Evolutionary conservation across 106 monocot species (phyloP), one percentile per base, ranked within the genome.

Genomic region (Platanthera zijinensis): DNA sequence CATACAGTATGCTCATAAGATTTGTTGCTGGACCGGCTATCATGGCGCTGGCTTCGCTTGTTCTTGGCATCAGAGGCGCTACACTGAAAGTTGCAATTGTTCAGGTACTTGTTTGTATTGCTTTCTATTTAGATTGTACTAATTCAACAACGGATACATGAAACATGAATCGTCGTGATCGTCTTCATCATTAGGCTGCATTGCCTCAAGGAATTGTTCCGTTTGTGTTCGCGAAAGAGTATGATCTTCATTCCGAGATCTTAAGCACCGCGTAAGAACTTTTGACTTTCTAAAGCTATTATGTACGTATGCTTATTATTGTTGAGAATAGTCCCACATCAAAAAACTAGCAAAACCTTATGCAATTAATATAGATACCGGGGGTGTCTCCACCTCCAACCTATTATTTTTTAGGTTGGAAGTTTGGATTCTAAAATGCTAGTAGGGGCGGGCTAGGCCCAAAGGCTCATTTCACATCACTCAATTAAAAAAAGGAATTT

Each of bases 191-290:
- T 9, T 74, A 85, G 78, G 87, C 87, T 17, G 81, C 87, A 39
- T 67, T 87, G 71, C 87, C 87, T 19, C 87, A 81, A 48, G 87
- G 83, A 46, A 83, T 87, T 19, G 87, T 84, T 9, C 84, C 87
- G 8, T 87, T 87, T 59, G 87, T 87, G 64, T 87, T 87, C 17
- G 84, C 87, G 7, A 87, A 81, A 76, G 87, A 87, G 30, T 87
- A 87, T 76, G 79, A 84, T 53, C 72, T 84, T 77, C 84, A 84
- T 67, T 81, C 87, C 6, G 83, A 78, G 18, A 51, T 75, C 5
- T 25, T 80, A 1, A 80, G 80, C 80, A 80, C 80, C 12, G 75
- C 75, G 74, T 80, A 80, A 80, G 75, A 46, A 21, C 18, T 59
- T 57, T n/a, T 0, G n/a, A 59, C 21, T 59, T 1, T 59, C 13